Conservation (phyloP, 2,329 filamentous ascomycete species). For the Helminthosporium solani region DNA sequence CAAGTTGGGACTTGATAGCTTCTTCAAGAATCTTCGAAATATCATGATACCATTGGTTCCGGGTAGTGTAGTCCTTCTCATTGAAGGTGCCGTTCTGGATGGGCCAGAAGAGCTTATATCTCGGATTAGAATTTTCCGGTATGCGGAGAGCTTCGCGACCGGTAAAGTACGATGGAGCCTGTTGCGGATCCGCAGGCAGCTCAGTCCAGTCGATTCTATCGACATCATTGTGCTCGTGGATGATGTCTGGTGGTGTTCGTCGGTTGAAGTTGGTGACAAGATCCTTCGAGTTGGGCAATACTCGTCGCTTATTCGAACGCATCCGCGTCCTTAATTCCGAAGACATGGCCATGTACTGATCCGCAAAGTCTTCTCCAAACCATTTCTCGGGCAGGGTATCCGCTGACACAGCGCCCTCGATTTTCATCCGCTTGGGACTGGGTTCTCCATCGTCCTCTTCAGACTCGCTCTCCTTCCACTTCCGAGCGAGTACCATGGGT, state of each 20-base stretch:
- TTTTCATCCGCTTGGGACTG: conserved; percentile 64
- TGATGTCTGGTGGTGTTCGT: conserved; percentile 77
- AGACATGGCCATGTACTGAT: conserved; percentile 75
- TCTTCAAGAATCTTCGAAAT: conserved; percentile 85
- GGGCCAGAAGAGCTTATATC: conserved; percentile 93
- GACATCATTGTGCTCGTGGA: conserved; percentile 92
- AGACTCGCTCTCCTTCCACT: conserved; percentile 74
- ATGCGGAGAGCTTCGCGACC: conserved; percentile 82
- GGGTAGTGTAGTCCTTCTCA: conserved; percentile 80
- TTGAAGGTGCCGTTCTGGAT: conserved; percentile 85
- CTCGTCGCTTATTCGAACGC: conserved; percentile 90
- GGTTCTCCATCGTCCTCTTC: conserved; percentile 81
- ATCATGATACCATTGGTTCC: conserved; percentile 80
- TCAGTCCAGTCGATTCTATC: conserved; percentile 96
- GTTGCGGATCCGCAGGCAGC: conserved; percentile 57
- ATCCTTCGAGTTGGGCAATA: conserved; percentile 96
- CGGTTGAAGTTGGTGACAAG: conserved; percentile 93
- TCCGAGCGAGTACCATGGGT: conserved; percentile 86
- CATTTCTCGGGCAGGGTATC: conserved; percentile 69
- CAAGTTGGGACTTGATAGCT: conserved; percentile 81
- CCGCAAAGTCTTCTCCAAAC: conserved; percentile 75
- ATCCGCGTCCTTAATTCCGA: conserved; percentile 86
- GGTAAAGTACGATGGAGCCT: conserved; percentile 75
- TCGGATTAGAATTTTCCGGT: conserved; percentile 82
- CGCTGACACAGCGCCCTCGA: conserved; percentile 62